Conservation (phyloP, 306 rosid genomes). For the Dryas drummondii region DNA sequence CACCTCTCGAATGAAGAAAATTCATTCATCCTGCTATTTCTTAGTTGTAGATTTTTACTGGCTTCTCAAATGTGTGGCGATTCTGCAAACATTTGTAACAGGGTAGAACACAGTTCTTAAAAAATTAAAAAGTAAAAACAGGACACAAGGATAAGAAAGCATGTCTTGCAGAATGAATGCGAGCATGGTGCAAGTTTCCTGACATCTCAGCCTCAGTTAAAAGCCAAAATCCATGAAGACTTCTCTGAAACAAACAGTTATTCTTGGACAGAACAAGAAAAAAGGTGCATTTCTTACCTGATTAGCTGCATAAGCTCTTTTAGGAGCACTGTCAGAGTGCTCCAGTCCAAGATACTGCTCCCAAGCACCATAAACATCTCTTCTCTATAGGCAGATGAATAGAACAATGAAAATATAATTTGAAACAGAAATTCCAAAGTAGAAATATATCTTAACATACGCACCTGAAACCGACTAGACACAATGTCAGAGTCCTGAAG, state of each 20-base stretch:
- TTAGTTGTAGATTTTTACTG: constrained; percentile 88
- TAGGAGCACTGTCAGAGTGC: constrained; percentile 85
- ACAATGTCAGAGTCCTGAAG: constrained; percentile 80
- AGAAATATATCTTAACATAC: constrained; percentile 5
- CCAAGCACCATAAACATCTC: constrained; percentile 95
- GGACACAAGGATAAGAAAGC: neutral
- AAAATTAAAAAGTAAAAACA: too few species aligned
- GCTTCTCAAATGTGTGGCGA: constrained; percentile 88
- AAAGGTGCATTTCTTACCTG: constrained; percentile 45
- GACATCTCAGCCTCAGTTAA: neutral
- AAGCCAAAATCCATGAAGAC: too few species aligned
- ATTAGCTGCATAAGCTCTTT: constrained; percentile 72
- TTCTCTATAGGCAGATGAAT: constrained; percentile 50
- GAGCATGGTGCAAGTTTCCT: too few species aligned
- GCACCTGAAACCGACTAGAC: constrained; percentile 82
- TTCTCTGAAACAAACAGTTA: neutral
- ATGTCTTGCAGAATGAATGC: too few species aligned
- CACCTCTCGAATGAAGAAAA: constrained; percentile 37
- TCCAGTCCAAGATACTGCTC: constrained; percentile 96
- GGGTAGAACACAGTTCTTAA: too few species aligned
- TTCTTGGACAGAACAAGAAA: neutral
- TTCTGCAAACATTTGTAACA: constrained; percentile 49
- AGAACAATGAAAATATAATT: constrained; percentile 17
- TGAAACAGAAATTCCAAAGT: constrained; percentile 11
- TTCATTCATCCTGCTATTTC: constrained; percentile 25